A percentile compares a stretch with the other conserved stretches of the same genome.
Evolutionary conservation across 345 rosid genomes (phyloP).

Genomic region (Corymbia maculata): DNA sequence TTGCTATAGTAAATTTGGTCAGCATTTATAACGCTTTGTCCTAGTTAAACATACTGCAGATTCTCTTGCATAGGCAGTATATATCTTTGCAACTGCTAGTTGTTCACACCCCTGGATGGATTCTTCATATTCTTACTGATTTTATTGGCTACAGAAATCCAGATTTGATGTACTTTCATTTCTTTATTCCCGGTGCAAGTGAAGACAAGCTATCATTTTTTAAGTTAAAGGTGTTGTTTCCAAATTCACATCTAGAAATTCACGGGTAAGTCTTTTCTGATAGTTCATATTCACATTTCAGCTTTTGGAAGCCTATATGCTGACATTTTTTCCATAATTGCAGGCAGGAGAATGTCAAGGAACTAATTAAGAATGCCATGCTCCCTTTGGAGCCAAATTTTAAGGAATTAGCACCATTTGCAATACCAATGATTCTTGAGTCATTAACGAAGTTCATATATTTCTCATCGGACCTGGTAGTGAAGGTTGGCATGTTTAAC

Average conservation of each 20-base stretch:
- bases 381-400: background rate
- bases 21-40: background rate
- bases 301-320: background rate
- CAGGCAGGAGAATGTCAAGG: constrained; percentile 30
- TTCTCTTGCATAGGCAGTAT: background rate
- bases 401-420: constrained; percentile 21
- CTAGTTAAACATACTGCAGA: background rate
- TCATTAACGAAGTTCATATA: constrained; percentile 21
- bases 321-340: background rate
- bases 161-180: constrained; percentile 21
- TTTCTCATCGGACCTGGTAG: constrained; percentile 15
- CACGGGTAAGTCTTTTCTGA: constrained; percentile 11
- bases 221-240: constrained; percentile 38
- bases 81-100: background rate
- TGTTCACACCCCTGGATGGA: background rate
- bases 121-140: background rate
- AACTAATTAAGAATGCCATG: background rate
- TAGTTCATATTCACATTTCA: background rate
- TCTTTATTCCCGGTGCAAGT: constrained; percentile 29
- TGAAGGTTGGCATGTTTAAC: constrained; percentile 21
- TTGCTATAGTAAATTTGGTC: background rate
- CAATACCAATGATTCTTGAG: constrained; percentile 11
- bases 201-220: constrained; percentile 24
- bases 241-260: constrained; percentile 29
- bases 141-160: constrained; percentile 1